Conservation (phyloP, 108 stramenopile species). For the Skeletonema tropicum region DNA sequence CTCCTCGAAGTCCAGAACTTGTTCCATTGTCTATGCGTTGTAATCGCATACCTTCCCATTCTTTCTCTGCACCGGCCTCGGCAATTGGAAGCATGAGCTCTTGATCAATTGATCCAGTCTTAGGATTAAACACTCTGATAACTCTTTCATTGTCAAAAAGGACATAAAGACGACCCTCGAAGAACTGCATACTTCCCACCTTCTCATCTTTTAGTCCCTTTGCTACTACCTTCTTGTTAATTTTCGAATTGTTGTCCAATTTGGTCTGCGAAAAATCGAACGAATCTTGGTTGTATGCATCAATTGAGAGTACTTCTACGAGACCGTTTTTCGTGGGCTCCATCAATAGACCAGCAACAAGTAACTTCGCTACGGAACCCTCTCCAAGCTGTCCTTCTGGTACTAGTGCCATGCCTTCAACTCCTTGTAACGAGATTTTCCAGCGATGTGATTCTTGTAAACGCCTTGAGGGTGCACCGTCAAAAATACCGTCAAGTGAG, state of each 20-base stretch:
- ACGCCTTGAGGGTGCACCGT: neutral
- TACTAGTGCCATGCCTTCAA: slow-evolving; percentile 8
- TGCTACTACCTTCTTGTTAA: slow-evolving; percentile 12
- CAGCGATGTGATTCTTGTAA: slow-evolving; percentile 8
- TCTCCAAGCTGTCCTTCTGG: neutral
- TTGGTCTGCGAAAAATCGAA: neutral
- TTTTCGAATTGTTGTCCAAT: neutral
- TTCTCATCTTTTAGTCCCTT: slow-evolving; percentile 9
- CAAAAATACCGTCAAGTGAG: neutral
- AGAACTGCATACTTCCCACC: slow-evolving; percentile 4
- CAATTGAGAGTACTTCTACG: neutral
- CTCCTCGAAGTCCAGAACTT: slow-evolving; percentile 1
- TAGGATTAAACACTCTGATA: slow-evolving; percentile 2
- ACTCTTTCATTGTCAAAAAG: slow-evolving; percentile 10
- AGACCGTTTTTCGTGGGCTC: neutral
- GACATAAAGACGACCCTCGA: slow-evolving; percentile 9
- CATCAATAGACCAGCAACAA: slow-evolving; percentile 5
- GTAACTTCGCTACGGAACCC: neutral
- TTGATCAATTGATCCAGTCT: neutral
- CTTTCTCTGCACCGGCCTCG: neutral
- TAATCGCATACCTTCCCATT: slow-evolving; percentile 20
- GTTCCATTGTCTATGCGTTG: neutral
- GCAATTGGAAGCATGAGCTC: slow-evolving; percentile 1
- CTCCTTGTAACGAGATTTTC: slow-evolving; percentile 2
- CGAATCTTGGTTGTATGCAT: neutral